A percentile compares a stretch with the other conserved stretches of the same genome.
Conservation (phyloP, 352 stramenopile genomes). For the Phytophthora crassamura region DNA sequence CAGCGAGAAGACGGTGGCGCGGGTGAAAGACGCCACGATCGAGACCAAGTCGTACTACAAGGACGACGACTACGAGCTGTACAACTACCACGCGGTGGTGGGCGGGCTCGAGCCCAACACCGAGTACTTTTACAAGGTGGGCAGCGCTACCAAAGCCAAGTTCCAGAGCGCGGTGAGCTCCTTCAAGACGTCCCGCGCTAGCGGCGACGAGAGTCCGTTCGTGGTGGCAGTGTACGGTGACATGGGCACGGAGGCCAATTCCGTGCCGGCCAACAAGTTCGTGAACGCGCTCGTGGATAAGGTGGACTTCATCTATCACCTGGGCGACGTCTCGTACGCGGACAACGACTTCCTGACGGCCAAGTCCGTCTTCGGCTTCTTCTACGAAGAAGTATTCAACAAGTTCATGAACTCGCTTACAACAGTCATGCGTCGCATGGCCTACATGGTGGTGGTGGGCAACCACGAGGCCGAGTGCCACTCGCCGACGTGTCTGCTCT, state of each 20-base stretch:
- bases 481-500: slow-evolving; percentile 40
- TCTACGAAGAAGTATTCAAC: slow-evolving; percentile 66
- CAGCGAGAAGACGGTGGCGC: slow-evolving; percentile 12
- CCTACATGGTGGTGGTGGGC: slow-evolving; percentile 80
- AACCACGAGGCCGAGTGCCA: slow-evolving; percentile 56
- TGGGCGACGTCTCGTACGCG: slow-evolving; percentile 56
- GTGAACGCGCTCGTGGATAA: slow-evolving; percentile 30
- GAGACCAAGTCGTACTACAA: slow-evolving; percentile 47
- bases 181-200: slow-evolving; percentile 56
- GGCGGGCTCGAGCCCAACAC: slow-evolving; percentile 27
- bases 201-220: slow-evolving; percentile 39
- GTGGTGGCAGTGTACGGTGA: slow-evolving; percentile 47
- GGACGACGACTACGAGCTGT: slow-evolving; percentile 50
- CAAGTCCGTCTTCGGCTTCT: slow-evolving; percentile 38
- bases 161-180: slow-evolving; percentile 33
- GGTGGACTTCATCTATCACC: slow-evolving; percentile 51
- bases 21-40: slow-evolving; percentile 32
- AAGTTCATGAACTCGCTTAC: slow-evolving; percentile 71
- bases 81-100: slow-evolving; percentile 37
- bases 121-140: slow-evolving; percentile 43
- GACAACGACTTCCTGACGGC: slow-evolving; percentile 45
- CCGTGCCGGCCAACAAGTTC: slow-evolving; percentile 34
- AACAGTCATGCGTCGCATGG: slow-evolving; percentile 45
- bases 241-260: slow-evolving; percentile 46
- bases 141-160: slow-evolving; percentile 15